These are phyloP conservation scores for Auricularia sp. DNA, from an alignment of 768 basidiomycete species.

Conservation along the genomic window DNA sequence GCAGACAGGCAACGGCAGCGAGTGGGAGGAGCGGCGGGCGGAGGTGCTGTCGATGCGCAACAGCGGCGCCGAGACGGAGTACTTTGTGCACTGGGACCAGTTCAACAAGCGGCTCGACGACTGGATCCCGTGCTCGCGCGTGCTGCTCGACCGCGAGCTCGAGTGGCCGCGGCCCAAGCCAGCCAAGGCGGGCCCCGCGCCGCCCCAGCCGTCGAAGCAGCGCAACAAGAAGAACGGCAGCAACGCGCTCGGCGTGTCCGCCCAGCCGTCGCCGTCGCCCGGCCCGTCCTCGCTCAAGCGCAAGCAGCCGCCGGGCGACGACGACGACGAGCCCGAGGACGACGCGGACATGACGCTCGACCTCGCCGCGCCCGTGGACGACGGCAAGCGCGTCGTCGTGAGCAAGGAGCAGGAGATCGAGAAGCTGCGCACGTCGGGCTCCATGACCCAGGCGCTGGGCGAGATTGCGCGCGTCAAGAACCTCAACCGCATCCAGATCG, in stretches of 20 bases:
- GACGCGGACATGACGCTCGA: constrained; percentile 35
- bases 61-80: constrained; percentile 78
- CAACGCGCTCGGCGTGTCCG: background rate
- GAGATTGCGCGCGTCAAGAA: constrained; percentile 99
- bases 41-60: constrained; percentile 88
- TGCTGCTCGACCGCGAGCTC: constrained; percentile 75
- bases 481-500: constrained; percentile 91
- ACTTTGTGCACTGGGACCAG: constrained; percentile 96
- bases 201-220: constrained; percentile 43
- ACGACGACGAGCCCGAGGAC: constrained; percentile 46
- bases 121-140: constrained; percentile 84
- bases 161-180: constrained; percentile 93
- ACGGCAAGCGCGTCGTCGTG: constrained; percentile 47
- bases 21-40: constrained; percentile 82
- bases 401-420: constrained; percentile 99
- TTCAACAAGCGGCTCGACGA: constrained; percentile 99
- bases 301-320: constrained; percentile 51
- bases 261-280: constrained; percentile 45
- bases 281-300: constrained; percentile 52
- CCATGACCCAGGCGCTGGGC: constrained; percentile 97
- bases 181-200: constrained; percentile 42
- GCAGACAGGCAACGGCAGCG: constrained; percentile 53
- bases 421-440: constrained; percentile 93
- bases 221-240: constrained; percentile 28
- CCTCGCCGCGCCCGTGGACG: constrained; percentile 34